phyloP scores from a whole-genome alignment of 2,329 filamentous ascomycete genomes.

The Trichoderma asperellum region DNA sequence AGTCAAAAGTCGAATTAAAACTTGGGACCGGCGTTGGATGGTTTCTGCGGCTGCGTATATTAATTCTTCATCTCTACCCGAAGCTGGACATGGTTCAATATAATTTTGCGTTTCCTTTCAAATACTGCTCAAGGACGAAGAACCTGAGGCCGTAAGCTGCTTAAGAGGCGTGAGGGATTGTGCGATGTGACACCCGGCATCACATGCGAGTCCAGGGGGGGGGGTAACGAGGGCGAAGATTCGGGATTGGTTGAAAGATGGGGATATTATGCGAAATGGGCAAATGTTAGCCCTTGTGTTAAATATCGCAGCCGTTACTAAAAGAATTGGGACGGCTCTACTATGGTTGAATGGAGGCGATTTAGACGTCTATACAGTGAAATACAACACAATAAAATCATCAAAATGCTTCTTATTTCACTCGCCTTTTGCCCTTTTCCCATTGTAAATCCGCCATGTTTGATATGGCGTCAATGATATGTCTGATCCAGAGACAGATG shows the following conservation, averaged over 20 bases:
- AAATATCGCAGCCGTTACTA: slow-evolving; percentile 19
- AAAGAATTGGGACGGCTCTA: slow-evolving; percentile 11
- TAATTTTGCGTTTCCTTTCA: slow-evolving; percentile 32
- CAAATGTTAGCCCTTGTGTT: slow-evolving; percentile 32
- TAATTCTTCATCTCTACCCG: slow-evolving; percentile 21
- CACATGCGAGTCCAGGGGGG: slow-evolving; percentile 5
- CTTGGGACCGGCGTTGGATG: slow-evolving; percentile 27
- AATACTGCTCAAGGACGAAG: slow-evolving; percentile 44
- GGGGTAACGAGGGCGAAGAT: slow-evolving; percentile 45
- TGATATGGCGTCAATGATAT: background rate
- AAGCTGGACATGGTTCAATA: slow-evolving; percentile 28
- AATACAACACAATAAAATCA: background rate
- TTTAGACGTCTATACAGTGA: slow-evolving; percentile 29
- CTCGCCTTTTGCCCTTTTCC: background rate
- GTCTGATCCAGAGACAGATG: background rate
- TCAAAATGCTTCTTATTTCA: background rate
- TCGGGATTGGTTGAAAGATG: slow-evolving; percentile 52
- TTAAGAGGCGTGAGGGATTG: slow-evolving; percentile 28
- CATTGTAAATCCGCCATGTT: too few relatives aligned
- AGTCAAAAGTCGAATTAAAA: background rate
- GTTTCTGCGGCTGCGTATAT: slow-evolving; percentile 27
- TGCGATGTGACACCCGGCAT: background rate
- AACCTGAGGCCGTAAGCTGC: slow-evolving; percentile 55
- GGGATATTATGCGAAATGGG: slow-evolving; percentile 48
- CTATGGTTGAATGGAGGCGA: slow-evolving; percentile 18